Evolutionary conservation across 2,329 filamentous ascomycete species (phyloP).

Genomic region (Ophiocordyceps sinensis): DNA sequence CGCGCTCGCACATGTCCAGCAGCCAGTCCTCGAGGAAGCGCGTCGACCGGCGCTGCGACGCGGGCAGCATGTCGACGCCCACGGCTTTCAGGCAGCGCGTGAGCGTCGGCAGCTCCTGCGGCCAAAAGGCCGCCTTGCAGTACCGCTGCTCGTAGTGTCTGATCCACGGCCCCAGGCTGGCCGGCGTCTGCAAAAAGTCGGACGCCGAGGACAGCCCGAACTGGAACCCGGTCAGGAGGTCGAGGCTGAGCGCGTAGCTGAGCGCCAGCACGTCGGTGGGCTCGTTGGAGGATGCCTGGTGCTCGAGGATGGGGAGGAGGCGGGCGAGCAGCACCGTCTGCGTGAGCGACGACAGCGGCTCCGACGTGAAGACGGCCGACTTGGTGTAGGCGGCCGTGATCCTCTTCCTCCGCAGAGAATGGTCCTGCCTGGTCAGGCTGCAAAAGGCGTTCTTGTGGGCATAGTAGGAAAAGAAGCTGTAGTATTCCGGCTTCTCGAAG

Average conservation of each 20-base stretch:
- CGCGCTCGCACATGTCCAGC: neutral
- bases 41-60: neutral
- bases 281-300: neutral
- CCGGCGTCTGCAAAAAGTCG: neutral
- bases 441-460: constrained; percentile 1
- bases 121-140: neutral
- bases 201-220: neutral
- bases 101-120: neutral
- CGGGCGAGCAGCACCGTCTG: neutral
- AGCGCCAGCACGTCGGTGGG: neutral
- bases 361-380: neutral
- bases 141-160: neutral
- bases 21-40: neutral
- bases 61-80: neutral
- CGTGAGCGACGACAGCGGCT: neutral
- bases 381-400: neutral
- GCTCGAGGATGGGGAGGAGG: neutral
- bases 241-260: neutral
- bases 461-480: constrained; percentile 1
- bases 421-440: neutral
- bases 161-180: neutral
- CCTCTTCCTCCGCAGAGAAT: neutral
- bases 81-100: neutral
- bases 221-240: neutral
- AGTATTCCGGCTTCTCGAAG: constrained; percentile 1